A percentile compares a stretch with the other conserved stretches of the same genome.
phyloP scores from a whole-genome alignment of 2,329 filamentous ascomycete genomes.

The Talaromyces sp. region DNA sequence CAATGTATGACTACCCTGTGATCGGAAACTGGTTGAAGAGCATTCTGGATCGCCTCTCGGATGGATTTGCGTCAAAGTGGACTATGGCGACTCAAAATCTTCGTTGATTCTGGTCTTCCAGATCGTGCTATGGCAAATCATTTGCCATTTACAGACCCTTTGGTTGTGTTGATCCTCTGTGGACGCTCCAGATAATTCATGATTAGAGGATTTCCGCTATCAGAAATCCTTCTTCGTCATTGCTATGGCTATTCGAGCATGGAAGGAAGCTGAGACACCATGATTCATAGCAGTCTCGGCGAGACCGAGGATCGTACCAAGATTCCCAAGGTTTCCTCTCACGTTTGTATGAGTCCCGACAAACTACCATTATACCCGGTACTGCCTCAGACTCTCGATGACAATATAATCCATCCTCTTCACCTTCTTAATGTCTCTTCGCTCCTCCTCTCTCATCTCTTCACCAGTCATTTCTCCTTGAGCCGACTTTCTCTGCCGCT shows the following conservation, averaged over 20 bases:
- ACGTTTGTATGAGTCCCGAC: background rate
- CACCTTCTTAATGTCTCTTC: background rate
- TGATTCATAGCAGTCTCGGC: no score
- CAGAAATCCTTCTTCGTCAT: background rate
- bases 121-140: background rate
- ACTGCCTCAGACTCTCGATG: background rate
- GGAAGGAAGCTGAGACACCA: background rate
- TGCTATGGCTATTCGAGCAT: background rate
- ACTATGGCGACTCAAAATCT: background rate
- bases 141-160: background rate
- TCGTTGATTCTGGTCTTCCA: background rate
- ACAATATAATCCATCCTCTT: conserved; percentile 12
- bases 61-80: conserved; percentile 6
- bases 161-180: background rate
- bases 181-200: background rate
- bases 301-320: background rate
- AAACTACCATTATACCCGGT: background rate
- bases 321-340: background rate
- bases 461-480: background rate
- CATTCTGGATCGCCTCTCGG: conserved; percentile 10
- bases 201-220: background rate
- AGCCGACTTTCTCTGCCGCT: conserved; percentile 1
- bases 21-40: conserved; percentile 12
- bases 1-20: background rate
- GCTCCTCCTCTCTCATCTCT: background rate